phyloP scores from a whole-genome alignment of 352 stramenopile species.

The Phytophthora melonis region DNA sequence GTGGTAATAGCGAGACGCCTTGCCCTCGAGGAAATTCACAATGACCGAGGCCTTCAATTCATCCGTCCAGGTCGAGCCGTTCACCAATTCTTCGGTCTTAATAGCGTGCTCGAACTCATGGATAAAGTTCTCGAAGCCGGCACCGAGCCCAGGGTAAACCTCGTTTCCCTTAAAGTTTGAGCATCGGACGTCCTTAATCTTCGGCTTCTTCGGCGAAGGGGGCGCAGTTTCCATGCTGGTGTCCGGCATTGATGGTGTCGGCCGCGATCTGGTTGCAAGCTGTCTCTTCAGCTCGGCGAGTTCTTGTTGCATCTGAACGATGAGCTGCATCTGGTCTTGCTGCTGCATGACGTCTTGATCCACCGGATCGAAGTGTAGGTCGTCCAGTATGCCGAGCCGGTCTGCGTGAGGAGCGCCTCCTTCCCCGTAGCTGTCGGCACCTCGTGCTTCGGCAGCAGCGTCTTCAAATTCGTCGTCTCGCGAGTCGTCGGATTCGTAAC shows the following conservation, averaged over 20 bases:
- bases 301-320: neutral
- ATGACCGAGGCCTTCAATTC: slow-evolving; percentile 7
- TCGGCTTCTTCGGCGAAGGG: neutral
- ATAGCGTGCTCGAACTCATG: neutral
- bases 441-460: neutral
- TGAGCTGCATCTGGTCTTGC: slow-evolving; percentile 6
- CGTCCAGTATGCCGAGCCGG: too few species aligned
- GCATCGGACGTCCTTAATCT: slow-evolving; percentile 11
- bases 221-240: slow-evolving; percentile 5
- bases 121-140: neutral
- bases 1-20: slow-evolving; percentile 1
- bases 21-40: slow-evolving; percentile 9
- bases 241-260: slow-evolving; percentile 4
- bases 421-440: neutral
- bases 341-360: slow-evolving; percentile 2
- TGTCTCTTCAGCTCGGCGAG: slow-evolving; percentile 3
- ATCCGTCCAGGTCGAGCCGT: slow-evolving; percentile 2
- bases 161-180: slow-evolving; percentile 8
- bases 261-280: neutral
- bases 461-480: neutral
- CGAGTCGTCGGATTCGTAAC: neutral
- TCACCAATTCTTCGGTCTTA: slow-evolving; percentile 1
- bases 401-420: too few species aligned
- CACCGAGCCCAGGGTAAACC: slow-evolving; percentile 7
- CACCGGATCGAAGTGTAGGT: neutral